phyloP scores from a whole-genome alignment of 768 basidiomycete genomes.

The Lentinula guzmanii region DNA sequence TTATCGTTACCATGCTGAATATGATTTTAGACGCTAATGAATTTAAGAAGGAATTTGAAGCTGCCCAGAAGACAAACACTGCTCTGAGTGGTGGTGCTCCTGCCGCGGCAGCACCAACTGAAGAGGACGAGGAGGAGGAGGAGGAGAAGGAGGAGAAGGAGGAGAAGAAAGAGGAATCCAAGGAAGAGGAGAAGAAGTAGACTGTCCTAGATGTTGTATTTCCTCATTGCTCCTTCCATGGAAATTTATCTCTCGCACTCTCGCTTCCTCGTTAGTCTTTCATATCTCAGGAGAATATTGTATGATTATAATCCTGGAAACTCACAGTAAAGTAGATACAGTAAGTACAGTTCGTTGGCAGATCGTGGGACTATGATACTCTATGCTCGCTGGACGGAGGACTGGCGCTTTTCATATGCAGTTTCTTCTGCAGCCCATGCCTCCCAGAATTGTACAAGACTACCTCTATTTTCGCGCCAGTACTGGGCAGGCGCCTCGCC shows the following conservation, averaged over 20 bases:
- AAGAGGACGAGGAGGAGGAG: slow-evolving; percentile 24
- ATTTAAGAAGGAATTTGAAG: slow-evolving; percentile 89
- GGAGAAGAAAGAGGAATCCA: slow-evolving; percentile 12
- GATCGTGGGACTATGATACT: slow-evolving; percentile 2
- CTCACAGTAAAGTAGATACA: not conserved
- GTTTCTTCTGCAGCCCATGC: slow-evolving; percentile 71
- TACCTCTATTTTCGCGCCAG: slow-evolving; percentile 63
- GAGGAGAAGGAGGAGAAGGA: slow-evolving; percentile 21
- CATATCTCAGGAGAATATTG: not conserved
- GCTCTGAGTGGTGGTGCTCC: slow-evolving; percentile 22
- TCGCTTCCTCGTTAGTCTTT: not conserved
- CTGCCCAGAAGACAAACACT: slow-evolving; percentile 69
- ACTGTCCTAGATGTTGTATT: not conserved
- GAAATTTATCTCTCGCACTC: not conserved
- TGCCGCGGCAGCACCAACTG: slow-evolving; percentile 16
- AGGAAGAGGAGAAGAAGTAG: not conserved
- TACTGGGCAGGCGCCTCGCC: slow-evolving; percentile 62
- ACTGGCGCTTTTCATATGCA: slow-evolving; percentile 12
- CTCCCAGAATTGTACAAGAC: slow-evolving; percentile 58
- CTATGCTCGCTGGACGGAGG: not conserved
- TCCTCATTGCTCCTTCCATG: not conserved
- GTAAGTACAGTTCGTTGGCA: slow-evolving; percentile 8
- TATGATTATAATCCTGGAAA: not conserved
- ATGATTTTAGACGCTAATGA: slow-evolving; percentile 63
- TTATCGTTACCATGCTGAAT: not conserved